Base-by-base conservation (phyloP, 73 alveolate genomes). In the Blepharisma japonicum region DNA sequence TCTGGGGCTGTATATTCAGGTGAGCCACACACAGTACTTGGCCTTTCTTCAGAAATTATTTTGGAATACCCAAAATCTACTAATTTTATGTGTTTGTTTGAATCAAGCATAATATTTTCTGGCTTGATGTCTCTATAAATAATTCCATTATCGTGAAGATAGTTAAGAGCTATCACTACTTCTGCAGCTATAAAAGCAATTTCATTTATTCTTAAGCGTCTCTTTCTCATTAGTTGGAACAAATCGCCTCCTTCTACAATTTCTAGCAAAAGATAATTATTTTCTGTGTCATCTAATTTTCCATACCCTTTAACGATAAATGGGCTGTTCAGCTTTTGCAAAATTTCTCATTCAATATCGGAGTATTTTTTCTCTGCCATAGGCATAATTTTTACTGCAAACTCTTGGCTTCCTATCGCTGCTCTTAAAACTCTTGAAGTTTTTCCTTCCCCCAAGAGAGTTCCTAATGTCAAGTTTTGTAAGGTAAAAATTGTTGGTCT, bases 101-200 rank as follows among this genome's bases (percentile, higher is more conserved):
- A 6, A 27, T 56, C 53, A n/a, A 78, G 7, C 82, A 78, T 45
- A n/a, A 78, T 56, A 54, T 78, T 78, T 48, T 78, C 86, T 27
- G 86, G 86, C 54, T 78, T 78, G 11, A 78, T 6, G 48, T 78
- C 86, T 23, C 86, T n/a, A 78, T 68, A 68, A 21, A 78, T 32
- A 7, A 78, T 78, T 5, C 39, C 55, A 7, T 25, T 7, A 23
- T 25, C 7, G 49, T 68, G 79, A 42, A 78, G 81, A 45, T 6
- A 8, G 21, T 56, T 18, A 14, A 78, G 80, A 0, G 55, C 81
- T 56, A 55, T 25, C 38, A 91, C 81, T 6, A 87, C 78, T 79
- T 89, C 84, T 14, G 61, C 80, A 4, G 80, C 20, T 0, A 70
- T 23, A 39, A 18, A 18, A 14, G 25, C 27, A 45, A 70, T 25